phyloP scores from a whole-genome alignment of 2,329 filamentous ascomycete genomes.

The Hymenoscyphus linearis region DNA sequence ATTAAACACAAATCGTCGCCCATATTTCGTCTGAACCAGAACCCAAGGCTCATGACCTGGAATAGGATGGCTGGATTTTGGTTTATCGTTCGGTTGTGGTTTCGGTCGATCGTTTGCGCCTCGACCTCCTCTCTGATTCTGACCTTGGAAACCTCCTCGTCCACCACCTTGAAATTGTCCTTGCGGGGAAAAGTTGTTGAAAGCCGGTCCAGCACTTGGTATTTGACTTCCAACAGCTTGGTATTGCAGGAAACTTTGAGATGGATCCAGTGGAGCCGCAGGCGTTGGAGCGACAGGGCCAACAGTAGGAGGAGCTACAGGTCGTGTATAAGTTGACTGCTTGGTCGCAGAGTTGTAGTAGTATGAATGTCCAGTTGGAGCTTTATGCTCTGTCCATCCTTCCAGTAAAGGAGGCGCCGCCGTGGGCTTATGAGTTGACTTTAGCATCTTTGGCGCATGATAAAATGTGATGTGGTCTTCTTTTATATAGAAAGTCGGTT shows the following conservation, averaged over 20 bases:
- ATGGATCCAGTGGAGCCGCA: constrained; percentile 28
- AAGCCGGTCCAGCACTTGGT: constrained; percentile 32
- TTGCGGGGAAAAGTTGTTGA: constrained; percentile 25
- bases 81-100: constrained; percentile 70
- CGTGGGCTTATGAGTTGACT: constrained; percentile 67
- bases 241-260: constrained; percentile 40
- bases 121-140: constrained; percentile 41
- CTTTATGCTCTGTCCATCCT: constrained; percentile 92
- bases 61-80: constrained; percentile 72
- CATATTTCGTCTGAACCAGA: constrained; percentile 86
- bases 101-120: constrained; percentile 48
- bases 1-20: constrained; percentile 87
- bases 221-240: constrained; percentile 37
- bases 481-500: neutral
- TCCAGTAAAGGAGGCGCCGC: constrained; percentile 56
- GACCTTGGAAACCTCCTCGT: constrained; percentile 37
- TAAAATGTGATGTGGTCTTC: neutral
- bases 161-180: constrained; percentile 22
- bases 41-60: constrained; percentile 83
- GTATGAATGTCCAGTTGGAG: constrained; percentile 76
- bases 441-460: constrained; percentile 53
- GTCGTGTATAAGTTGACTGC: constrained; percentile 80
- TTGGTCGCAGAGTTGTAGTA: constrained; percentile 82
- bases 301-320: constrained; percentile 38
- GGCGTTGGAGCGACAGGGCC: constrained; percentile 11